Base-by-base conservation (phyloP, 1,284 basidiomycete genomes). In the Pterulicium gracile region DNA sequence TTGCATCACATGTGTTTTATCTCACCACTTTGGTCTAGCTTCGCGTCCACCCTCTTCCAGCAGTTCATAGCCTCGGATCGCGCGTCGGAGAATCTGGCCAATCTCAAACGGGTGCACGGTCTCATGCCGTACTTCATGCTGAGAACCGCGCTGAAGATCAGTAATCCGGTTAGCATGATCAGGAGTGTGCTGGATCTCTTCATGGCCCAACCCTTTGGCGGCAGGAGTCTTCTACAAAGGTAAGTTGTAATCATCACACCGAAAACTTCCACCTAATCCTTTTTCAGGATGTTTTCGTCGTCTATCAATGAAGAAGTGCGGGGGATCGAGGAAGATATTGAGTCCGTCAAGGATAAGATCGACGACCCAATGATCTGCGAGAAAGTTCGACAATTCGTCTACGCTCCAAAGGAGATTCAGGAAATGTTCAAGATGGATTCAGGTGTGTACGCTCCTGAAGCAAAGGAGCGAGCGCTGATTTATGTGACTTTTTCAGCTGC, bases 51-150 rank as follows among this genome's bases (percentile, higher is more conserved):
- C 2, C 82, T 98, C 44, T 99, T 98, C 62, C 91, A 95, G 55
- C 81, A 90, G 42, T 95, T 94, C 56, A 80, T 97, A 24, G 95
- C 95, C 1, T 80, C 90, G 13, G 95, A 99, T 63, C 86, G 83
- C 49, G 88, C 93, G 7, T 95, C 93, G 2, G 88, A 96, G 55
- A 86, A 81, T 10, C 86, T 98, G 53, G 75, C 88, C 1, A 77
- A 81, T 51, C 67, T 99, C 52, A 98, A 98, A 67, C 79, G 94
- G 36, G 79, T 97, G 47, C 96, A 99, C 60, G 90, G 90, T 1
- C 69, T 97, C 49, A 97, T 98, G 91, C 95, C 95, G 2, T 99
- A 99, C 65, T 92, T 98, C 59, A 81, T 98, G 69, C 77, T 98
- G 50, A 95, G 93, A 61, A 77, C 89, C 3, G 87, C 93, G 15